These are phyloP conservation scores for Tylopilus subfusipes DNA, from an alignment of 768 basidiomycete species.

Conservation along the genomic window DNA sequence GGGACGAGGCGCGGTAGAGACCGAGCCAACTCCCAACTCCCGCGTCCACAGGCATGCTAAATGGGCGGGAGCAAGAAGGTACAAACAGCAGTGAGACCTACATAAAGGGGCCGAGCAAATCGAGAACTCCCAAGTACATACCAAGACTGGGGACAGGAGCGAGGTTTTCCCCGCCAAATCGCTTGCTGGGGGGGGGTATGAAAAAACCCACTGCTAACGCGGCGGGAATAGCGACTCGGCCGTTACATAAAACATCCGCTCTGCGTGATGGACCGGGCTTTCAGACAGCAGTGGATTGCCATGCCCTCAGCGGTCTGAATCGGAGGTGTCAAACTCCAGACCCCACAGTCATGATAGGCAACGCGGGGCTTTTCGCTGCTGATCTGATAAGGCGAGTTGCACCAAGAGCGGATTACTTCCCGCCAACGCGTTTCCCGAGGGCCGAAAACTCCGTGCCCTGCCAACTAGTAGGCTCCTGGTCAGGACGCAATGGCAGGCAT, in stretches of 20 bases:
- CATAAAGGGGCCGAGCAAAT: too few species aligned
- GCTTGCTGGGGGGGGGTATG: too few species aligned
- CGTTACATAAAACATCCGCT: background rate
- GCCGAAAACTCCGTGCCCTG: background rate
- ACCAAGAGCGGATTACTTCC: background rate
- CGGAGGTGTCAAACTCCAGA: background rate
- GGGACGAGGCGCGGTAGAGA: too few species aligned
- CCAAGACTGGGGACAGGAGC: too few species aligned
- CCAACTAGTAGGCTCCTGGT: background rate
- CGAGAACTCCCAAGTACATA: too few species aligned
- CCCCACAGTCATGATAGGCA: background rate
- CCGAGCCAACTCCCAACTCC: too few species aligned
- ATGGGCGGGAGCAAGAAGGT: too few species aligned
- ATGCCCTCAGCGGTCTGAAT: background rate
- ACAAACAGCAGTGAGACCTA: too few species aligned
- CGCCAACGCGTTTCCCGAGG: background rate
- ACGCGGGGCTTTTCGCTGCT: background rate
- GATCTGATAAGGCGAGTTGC: background rate
- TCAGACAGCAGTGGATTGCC: background rate
- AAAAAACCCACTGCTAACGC: too few species aligned
- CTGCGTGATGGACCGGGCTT: background rate
- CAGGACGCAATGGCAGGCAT: constrained; percentile 1
- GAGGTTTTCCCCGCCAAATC: too few species aligned
- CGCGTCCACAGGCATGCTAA: too few species aligned
- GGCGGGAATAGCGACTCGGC: background rate